Evolutionary conservation across 106 monocot species (phyloP).

Genomic region (Dendrobium officinale): DNA sequence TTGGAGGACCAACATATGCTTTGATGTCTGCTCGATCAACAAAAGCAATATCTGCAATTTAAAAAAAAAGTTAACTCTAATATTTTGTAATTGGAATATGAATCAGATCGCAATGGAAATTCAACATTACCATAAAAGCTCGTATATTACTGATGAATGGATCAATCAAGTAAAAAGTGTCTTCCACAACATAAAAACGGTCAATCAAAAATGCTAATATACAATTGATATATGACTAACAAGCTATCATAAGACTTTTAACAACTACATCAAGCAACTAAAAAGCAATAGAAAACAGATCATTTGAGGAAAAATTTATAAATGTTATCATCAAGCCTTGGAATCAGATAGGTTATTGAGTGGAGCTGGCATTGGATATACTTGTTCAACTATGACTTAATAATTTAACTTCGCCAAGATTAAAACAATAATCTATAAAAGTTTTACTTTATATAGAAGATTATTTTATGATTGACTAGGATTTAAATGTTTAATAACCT

Average conservation of each 20-base stretch:
- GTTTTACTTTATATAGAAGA: too few relatives aligned
- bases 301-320: neutral
- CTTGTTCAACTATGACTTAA: neutral
- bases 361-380: neutral
- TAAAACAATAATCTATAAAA: too few relatives aligned
- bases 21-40: constrained; percentile 98
- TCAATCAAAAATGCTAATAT: too few relatives aligned
- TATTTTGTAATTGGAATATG: neutral
- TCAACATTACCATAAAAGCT: neutral
- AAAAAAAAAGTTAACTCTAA: constrained; percentile 32
- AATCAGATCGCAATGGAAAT: neutral
- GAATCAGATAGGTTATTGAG: neutral
- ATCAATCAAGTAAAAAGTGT: too few relatives aligned
- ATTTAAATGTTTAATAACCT: too few relatives aligned
- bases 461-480: too few relatives aligned
- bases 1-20: constrained; percentile 93
- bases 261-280: neutral
- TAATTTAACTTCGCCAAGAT: too few relatives aligned
- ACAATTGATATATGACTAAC: too few relatives aligned
- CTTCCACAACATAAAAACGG: too few relatives aligned
- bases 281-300: neutral
- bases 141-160: too few relatives aligned
- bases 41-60: constrained; percentile 98
- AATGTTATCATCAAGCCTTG: neutral
- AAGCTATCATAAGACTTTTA: too few relatives aligned